Base-by-base conservation (phyloP, 1,284 basidiomycete genomes). In the Volvariella volvacea region DNA sequence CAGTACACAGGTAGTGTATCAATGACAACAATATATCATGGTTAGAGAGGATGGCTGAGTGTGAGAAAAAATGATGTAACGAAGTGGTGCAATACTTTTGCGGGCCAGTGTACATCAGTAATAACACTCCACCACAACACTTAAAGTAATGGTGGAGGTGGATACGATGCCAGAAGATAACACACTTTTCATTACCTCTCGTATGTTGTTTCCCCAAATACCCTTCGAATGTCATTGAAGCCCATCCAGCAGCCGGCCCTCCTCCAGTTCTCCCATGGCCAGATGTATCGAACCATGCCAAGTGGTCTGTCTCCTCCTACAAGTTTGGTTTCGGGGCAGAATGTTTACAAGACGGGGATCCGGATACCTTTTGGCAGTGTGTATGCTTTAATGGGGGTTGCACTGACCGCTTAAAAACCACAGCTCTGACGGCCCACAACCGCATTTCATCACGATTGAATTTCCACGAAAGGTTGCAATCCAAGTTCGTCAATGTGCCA, bases 301-400 rank as follows among this genome's bases (percentile, higher is more conserved):
- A 86, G 51, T 99, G 96, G 96, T 87, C 88, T n/a, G 92, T 99
- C 6, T 97, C 93, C 15, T 93, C 89, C 0, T 92, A 83, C 67
- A 99, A 99, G 64, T 95, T 94, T 52, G 94, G 94, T 1, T 96
- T 95, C 58, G 94, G 95, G 3, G 83, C 93, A 14, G 90, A 94
- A 56, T 93, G 94, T 66, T 70, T 99, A 41, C 76, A 83, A 12
- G 93, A 98, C 55, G 77, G 79, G 17, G 88, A 97, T 58, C 83
- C 90, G 33, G 84, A 89, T 34, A 97, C 93, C 0, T 94, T 98
- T 55, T 99, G 96, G 96, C 96, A 99, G 93, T 98, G 64, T 60
- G 92, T 78, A 9, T 19, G 44, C 22, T 14, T 14, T 16, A 43
- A 34, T 22, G 19, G 19, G 21, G 36, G 7, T 38, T 8, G 17